Evolutionary conservation across 75 land plant species (phyloP), one percentile per base, ranked within the genome.

Genomic region (Pseudotsuga menziesii): DNA sequence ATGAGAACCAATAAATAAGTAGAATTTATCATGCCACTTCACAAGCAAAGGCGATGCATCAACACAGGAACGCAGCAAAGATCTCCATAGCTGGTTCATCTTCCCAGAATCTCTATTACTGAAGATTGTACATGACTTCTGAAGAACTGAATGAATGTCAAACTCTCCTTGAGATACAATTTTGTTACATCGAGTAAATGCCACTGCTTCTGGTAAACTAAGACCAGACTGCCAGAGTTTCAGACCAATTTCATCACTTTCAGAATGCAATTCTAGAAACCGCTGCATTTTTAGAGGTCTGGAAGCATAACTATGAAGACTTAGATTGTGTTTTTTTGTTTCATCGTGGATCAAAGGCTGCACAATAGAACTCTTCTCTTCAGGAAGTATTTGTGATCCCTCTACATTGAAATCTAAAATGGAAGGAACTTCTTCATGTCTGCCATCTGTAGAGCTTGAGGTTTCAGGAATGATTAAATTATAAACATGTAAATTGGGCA

Each of bases 11-110:
- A 94, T 86, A 67, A 89, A 88, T 57, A 94, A 16, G 39, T 71
- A 77, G 19, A 76, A 54, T 3, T 76, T 76, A 17, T 72, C 78
- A 69, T 80, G 76, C 60, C 73, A 83, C 20, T 78, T 52, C n/a
- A 91, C 80, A 77, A 94, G 22, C 20, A 90, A 26, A 58, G 97
- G 94, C 79, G 97, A 94, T 29, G 97, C 97, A 88, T 94, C 97
- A 72, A 94, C 91, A 84, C 97, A 94, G 35, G 92, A 88, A 6
- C 78, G 81, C 78, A 90, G 69, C 56, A 76, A 58, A 54, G 86
- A 86, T 76, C 85, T 85, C 97, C 97, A 94, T 2, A 80, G 19
- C 62, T 82, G 74, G 57, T 76, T 79, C 76, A 93, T 59, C 69
- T 13, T 80, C 5, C 86, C 82, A 3, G 26, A 27, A 26, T 67